Conservation (phyloP, 139 green algal species). For the Asterochloris sp. region DNA sequence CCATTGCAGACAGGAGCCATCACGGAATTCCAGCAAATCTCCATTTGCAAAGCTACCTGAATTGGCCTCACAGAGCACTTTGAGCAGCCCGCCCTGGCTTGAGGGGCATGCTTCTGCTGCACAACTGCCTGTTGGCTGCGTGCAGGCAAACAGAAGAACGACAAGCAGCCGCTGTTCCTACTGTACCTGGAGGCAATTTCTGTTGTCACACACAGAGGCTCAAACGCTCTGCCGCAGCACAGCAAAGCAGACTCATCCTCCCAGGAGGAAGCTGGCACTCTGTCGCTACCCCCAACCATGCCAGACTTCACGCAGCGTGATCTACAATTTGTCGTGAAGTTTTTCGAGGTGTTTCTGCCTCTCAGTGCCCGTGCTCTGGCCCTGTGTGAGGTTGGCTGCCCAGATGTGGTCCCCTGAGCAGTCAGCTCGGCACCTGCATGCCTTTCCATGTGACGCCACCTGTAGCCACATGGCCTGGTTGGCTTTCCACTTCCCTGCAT, state of each 20-base stretch:
- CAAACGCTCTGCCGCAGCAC: background rate
- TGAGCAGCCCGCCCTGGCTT: too few species aligned
- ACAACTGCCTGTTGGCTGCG: background rate
- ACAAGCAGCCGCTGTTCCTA: conserved; percentile 71
- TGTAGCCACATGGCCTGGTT: too few species aligned
- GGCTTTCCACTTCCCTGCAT: background rate
- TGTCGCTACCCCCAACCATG: conserved; percentile 9
- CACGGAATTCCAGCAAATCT: too few species aligned
- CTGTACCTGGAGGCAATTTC: conserved; percentile 92
- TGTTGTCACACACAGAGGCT: conserved; percentile 32
- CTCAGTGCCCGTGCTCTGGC: too few species aligned
- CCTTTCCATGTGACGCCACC: too few species aligned
- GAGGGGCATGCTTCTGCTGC: background rate
- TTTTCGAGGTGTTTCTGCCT: conserved; percentile 42
- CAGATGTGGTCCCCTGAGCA: too few species aligned
- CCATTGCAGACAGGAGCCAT: too few species aligned
- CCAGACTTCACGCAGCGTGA: conserved; percentile 64
- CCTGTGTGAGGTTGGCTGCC: too few species aligned
- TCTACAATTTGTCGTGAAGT: conserved; percentile 81
- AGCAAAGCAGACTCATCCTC: background rate
- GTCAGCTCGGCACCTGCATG: too few species aligned
- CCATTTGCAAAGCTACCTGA: too few species aligned
- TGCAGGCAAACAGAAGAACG: conserved; percentile 43
- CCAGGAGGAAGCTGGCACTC: background rate
- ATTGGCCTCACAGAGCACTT: too few species aligned